Conservation (phyloP, 306 rosid species). For the cucumber (Cucumis sativus) region Cucumber_9930_V3 NC_026657.2:7401001-7401500, state of each 20-base stretch:
- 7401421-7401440: slow-evolving; percentile 88
- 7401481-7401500: neutral
- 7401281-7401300: neutral
- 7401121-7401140: neutral
- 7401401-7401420: slow-evolving; percentile 41
- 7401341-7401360: neutral
- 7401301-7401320: neutral
- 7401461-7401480: slow-evolving; percentile 53
- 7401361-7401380: neutral
- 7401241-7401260: neutral
- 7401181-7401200: neutral
- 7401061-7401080: too few species aligned
- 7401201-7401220: neutral
- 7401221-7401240: neutral
- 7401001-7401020: too few species aligned
- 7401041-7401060: too few species aligned
- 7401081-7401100: too few species aligned
- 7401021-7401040: too few species aligned
- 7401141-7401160: neutral
- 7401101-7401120: too few species aligned
- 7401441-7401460: slow-evolving; percentile 77
- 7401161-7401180: neutral
- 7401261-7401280: neutral
- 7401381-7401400: neutral
- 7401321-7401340: neutral